phyloP scores from a whole-genome alignment of 2,329 filamentous ascomycete species.

The Sclerotinia borealis region DNA sequence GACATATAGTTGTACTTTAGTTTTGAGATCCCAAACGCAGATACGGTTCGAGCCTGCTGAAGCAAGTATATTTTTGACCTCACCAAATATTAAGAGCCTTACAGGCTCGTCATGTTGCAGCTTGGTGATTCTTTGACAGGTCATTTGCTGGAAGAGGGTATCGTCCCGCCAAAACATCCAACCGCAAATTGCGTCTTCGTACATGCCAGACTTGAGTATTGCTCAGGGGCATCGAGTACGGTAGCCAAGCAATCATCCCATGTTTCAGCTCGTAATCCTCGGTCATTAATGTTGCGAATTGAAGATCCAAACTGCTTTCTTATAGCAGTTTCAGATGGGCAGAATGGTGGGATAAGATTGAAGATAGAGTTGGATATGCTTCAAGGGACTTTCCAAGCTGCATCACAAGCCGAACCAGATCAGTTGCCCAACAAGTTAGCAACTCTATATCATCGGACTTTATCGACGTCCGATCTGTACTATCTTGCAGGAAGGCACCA shows the following conservation, averaged over 20 bases:
- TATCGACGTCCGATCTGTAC: constrained; percentile 24
- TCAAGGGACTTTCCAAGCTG: constrained; percentile 31
- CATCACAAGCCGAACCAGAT: constrained; percentile 30
- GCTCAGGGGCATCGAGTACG: constrained; percentile 14
- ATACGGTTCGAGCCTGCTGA: constrained; percentile 16
- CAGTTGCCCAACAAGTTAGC: constrained; percentile 29
- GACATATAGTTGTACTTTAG: too few species aligned
- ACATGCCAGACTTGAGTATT: constrained; percentile 16
- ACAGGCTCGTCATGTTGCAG: constrained; percentile 19
- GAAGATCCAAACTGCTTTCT: constrained; percentile 19
- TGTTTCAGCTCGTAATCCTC: constrained; percentile 16
- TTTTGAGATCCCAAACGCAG: not conserved
- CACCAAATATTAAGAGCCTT: constrained; percentile 14
- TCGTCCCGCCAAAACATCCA: constrained; percentile 17
- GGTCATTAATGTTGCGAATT: constrained; percentile 15
- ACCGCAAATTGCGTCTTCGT: constrained; percentile 19
- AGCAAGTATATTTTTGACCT: constrained; percentile 11
- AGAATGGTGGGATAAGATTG: constrained; percentile 33
- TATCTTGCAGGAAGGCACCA: constrained; percentile 21
- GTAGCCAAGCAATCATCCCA: constrained; percentile 27
- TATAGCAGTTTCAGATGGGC: constrained; percentile 25
- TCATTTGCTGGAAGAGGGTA: constrained; percentile 18
- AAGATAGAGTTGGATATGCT: constrained; percentile 30
- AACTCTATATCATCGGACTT: constrained; percentile 19
- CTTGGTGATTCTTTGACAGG: constrained; percentile 13